A percentile compares a stretch with the other conserved stretches of the same genome.
phyloP scores from a whole-genome alignment of 441 rosid genomes.

The Pelargonium cotyledonis region DNA sequence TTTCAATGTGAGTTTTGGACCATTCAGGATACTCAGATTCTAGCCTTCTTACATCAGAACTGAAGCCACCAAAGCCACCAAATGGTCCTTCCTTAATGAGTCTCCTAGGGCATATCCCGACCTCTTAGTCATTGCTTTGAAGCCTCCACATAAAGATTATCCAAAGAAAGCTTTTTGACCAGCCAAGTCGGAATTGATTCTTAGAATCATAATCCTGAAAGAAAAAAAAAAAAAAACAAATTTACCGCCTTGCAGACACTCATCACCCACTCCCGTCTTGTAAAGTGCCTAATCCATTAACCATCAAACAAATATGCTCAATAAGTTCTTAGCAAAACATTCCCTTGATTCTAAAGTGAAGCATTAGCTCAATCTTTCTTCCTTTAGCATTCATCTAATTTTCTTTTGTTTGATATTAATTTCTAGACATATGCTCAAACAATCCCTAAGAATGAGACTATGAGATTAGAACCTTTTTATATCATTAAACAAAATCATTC shows the following conservation, averaged over 20 bases:
- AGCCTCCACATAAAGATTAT: neutral
- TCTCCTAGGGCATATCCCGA: neutral
- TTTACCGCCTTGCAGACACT: neutral
- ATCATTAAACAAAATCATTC: too few relatives aligned
- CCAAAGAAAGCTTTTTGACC: neutral
- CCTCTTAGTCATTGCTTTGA: constrained; percentile 3
- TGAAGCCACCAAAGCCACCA: neutral
- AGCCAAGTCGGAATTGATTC: neutral
- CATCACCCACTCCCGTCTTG: neutral
- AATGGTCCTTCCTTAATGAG: neutral
- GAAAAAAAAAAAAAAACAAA: neutral
- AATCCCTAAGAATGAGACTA: too few relatives aligned
- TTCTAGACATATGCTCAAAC: too few relatives aligned
- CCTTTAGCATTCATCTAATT: too few relatives aligned
- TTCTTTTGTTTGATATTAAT: too few relatives aligned
- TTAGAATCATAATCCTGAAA: neutral
- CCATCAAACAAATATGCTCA: neutral
- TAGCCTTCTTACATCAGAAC: neutral
- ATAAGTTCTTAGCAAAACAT: neutral
- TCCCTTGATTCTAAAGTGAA: neutral
- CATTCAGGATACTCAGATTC: neutral
- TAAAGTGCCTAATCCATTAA: neutral
- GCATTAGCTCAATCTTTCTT: too few relatives aligned
- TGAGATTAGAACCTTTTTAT: too few relatives aligned
- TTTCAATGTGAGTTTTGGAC: neutral